A percentile compares a stretch with the other conserved stretches of the same genome.
phyloP scores from a whole-genome alignment of 139 green algal genomes.

The Chlamydomonas sp. region DNA sequence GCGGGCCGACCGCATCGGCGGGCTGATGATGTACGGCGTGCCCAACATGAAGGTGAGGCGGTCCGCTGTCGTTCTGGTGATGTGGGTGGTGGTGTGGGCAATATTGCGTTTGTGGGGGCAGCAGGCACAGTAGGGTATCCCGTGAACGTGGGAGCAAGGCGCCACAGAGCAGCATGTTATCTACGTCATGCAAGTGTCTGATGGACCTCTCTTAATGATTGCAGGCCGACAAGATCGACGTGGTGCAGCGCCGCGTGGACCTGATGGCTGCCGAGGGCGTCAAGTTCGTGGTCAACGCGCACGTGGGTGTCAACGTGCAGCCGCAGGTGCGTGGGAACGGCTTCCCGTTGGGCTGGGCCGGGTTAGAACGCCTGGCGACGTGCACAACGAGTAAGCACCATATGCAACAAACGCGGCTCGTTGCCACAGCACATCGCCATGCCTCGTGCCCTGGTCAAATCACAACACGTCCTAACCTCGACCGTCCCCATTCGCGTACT shows the following conservation, averaged over 20 bases:
- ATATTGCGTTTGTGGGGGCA: too few relatives aligned
- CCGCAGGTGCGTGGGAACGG: constrained; percentile 67
- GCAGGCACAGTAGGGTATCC: too few relatives aligned
- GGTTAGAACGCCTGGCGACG: constrained; percentile 17
- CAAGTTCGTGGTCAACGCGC: constrained; percentile 82
- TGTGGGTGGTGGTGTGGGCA: too few relatives aligned
- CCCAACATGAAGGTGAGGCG: constrained; percentile 94
- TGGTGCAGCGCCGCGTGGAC: constrained; percentile 95
- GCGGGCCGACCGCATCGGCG: constrained; percentile 90
- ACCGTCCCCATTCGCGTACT: too few relatives aligned
- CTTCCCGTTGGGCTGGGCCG: constrained; percentile 86
- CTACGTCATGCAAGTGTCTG: neutral
- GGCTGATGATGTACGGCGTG: constrained; percentile 98
- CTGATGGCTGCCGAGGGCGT: constrained; percentile 94
- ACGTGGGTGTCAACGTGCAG: constrained; percentile 78
- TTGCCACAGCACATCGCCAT: too few relatives aligned
- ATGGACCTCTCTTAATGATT: neutral
- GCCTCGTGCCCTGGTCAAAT: too few relatives aligned
- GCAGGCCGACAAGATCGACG: constrained; percentile 84
- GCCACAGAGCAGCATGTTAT: too few relatives aligned
- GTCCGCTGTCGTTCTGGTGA: neutral
- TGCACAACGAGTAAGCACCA: too few relatives aligned
- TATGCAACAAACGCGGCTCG: too few relatives aligned
- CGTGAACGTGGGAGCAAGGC: too few relatives aligned
- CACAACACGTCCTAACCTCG: neutral